Evolutionary conservation across 1,139 yeast species (phyloP).

Genomic region (Hanseniaspora uvarum): DNA sequence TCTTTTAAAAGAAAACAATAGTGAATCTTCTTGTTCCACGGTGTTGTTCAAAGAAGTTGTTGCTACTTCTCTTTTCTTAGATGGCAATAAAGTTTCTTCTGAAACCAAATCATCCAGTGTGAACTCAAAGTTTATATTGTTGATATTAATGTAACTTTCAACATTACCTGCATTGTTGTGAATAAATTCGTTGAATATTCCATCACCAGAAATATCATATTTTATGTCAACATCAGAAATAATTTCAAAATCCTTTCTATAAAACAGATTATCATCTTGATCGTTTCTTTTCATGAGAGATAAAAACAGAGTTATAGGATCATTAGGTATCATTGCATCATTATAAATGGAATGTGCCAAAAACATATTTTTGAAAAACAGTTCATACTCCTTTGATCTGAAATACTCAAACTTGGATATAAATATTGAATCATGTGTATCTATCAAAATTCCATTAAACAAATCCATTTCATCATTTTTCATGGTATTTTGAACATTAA

Average conservation of each 20-base stretch:
- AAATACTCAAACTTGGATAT: constrained; percentile 16
- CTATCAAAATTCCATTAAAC: constrained; percentile 12
- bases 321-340: constrained; percentile 15
- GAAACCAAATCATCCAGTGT: background rate
- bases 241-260: constrained; percentile 14
- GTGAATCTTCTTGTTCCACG: too few species aligned
- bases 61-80: background rate
- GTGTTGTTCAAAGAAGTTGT: too few species aligned
- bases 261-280: background rate
- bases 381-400: constrained; percentile 15
- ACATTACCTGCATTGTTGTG: background rate
- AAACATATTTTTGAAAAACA: constrained; percentile 12
- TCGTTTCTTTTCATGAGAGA: constrained; percentile 1
- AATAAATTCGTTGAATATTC: background rate
- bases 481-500: background rate
- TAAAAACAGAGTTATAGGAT: constrained; percentile 7
- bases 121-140: background rate
- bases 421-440: constrained; percentile 12
- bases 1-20: too few species aligned
- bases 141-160: constrained; percentile 3
- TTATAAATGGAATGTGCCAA: background rate
- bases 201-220: constrained; percentile 2
- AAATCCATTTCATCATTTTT: background rate
- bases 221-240: background rate
- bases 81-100: background rate